Evolutionary conservation across 1,139 yeast genomes (phyloP).

Genomic region (Debaryomycetaceae sp.): DNA sequence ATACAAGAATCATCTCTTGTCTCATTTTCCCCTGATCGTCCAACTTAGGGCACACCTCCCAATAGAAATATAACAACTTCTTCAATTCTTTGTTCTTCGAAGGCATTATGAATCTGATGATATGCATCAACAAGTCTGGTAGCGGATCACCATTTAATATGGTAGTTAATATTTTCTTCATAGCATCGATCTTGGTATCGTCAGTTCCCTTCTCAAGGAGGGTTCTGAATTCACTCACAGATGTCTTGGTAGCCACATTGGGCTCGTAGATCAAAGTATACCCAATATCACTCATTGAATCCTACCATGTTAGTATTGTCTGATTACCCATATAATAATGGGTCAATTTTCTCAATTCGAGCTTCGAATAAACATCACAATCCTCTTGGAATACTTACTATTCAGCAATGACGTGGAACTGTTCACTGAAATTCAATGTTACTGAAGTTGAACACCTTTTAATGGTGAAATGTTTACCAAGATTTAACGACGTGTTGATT

Average conservation of each 20-base stretch:
- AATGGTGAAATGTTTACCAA: neutral
- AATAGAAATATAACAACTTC: conserved; percentile 88
- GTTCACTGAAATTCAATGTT: conserved; percentile 1
- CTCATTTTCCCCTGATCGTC: conserved; percentile 87
- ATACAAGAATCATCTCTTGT: conserved; percentile 97
- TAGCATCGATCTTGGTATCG: conserved; percentile 81
- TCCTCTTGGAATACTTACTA: neutral
- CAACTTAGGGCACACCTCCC: conserved; percentile 96
- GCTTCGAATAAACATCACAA: neutral
- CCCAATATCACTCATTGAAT: conserved; percentile 48
- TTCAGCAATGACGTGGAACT: neutral
- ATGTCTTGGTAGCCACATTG: conserved; percentile 63
- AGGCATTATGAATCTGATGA: conserved; percentile 96
- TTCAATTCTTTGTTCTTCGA: conserved; percentile 87
- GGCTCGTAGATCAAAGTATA: conserved; percentile 78
- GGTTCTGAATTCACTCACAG: conserved; percentile 73
- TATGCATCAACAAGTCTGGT: conserved; percentile 96
- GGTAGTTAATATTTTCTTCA: conserved; percentile 81
- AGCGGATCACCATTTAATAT: conserved; percentile 92
- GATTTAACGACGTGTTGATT: conserved; percentile 4
- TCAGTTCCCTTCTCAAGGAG: conserved; percentile 88
- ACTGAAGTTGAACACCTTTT: neutral
- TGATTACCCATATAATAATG: neutral
- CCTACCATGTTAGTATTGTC: conserved; percentile 1
- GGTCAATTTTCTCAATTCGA: neutral